These are phyloP conservation scores for Agaricus blazei DNA, from an alignment of 768 basidiomycete species.

Conservation along the genomic window DNA sequence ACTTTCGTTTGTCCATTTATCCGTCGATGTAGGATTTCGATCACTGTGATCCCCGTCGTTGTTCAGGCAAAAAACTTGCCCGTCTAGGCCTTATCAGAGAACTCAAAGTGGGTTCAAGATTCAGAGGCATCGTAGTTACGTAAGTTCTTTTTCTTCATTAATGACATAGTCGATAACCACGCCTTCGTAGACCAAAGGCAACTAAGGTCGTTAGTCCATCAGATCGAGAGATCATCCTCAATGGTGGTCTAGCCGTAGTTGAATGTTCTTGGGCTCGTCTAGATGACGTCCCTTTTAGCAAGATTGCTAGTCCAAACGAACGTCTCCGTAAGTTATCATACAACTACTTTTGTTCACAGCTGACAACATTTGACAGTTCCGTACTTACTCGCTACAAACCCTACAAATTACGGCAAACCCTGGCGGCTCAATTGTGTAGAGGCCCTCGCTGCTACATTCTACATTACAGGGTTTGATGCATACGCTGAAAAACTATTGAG, in stretches of 20 bases:
- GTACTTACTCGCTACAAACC: conserved; percentile 92
- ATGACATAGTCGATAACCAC: too few species aligned
- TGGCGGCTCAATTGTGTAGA: conserved; percentile 96
- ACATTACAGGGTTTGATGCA: conserved; percentile 80
- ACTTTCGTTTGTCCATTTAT: neutral
- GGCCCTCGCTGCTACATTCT: conserved; percentile 91
- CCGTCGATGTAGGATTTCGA: conserved; percentile 78
- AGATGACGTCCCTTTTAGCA: conserved; percentile 90
- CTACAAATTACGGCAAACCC: conserved; percentile 97
- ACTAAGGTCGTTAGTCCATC: conserved; percentile 73
- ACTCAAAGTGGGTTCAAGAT: conserved; percentile 78
- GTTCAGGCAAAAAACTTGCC: conserved; percentile 84
- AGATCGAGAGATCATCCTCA: conserved; percentile 74
- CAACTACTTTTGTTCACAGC: neutral
- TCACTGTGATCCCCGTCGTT: conserved; percentile 88
- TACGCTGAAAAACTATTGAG: conserved; percentile 76
- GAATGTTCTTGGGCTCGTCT: conserved; percentile 98
- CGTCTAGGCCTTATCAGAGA: conserved; percentile 81
- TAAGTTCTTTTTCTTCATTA: conserved; percentile 33
- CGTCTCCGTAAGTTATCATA: conserved; percentile 60
- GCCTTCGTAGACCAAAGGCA: conserved; percentile 70
- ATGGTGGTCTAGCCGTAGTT: conserved; percentile 87
- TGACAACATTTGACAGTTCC: conserved; percentile 57
- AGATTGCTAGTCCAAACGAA: conserved; percentile 92
- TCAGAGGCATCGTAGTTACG: conserved; percentile 93